Base-by-base conservation (phyloP, 225 moss, liverwort and hornwort species). In the Straminergon stramineum region DNA sequence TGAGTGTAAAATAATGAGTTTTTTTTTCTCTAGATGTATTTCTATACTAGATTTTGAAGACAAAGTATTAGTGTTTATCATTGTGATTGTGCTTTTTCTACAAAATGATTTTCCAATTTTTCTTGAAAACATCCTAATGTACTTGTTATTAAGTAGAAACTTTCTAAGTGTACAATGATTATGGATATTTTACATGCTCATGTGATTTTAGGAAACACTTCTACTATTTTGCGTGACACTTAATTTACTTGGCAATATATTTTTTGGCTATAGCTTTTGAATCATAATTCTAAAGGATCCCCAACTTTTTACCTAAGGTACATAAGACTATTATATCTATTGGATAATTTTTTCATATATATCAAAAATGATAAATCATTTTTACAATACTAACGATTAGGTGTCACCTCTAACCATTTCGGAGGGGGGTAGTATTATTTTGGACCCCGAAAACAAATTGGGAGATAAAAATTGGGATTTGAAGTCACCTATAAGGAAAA, bases 111-210 rank as follows among this genome's bases (percentile, higher is more conserved):
- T 28, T 15, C 9, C 2, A 9, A 35, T 37, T 55, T 30, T 0
- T 53, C 35, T 23, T 35, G 0, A 23, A 53, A 17, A 11, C 6
- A 1, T 51, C 5, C 1, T 13, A 13, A 2, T 7, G 1, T 32
- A 51, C 12, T 20, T 75, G 6, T 1, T 51, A 74, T 28, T 10
- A 6, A 10, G 2, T 43, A 73, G 9, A 17, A 30, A 48, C 18
- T 18, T 0, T 30, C 0, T 18, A 11, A 17, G 2, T 31, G 4
- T 6, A 18, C 0, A 0, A 48, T 10, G 28, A 31, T 75, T 31
- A 1, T 4, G 2, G 11, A 48, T 18, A 31, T 15, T 48, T 31
- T 9, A 48, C 6, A 48, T 43, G 6, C 10, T 17, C 0, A 1
- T 3, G 2, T 3, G 3, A 45, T 17, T 73, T 16, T 6, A 28